Evolutionary conservation across 2,329 filamentous ascomycete species (phyloP).

Genomic region (Colletotrichum sansevieriae): DNA sequence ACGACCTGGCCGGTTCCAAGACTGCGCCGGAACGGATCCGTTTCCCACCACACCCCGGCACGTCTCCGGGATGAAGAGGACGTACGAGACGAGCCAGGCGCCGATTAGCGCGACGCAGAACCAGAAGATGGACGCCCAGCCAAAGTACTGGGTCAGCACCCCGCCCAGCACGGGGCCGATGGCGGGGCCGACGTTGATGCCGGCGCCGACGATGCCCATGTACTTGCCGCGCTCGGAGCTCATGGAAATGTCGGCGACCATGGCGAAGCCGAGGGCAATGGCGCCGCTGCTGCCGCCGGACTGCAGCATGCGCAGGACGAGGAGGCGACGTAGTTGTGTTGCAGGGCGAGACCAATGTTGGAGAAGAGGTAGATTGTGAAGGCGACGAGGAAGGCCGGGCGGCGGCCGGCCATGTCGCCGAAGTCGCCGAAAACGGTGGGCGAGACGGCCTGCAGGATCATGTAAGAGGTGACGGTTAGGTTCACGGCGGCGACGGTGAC

Average conservation of each 20-base stretch:
- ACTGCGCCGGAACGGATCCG: constrained; percentile 69
- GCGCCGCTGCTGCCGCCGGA: constrained; percentile 76
- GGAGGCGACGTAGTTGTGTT: constrained; percentile 69
- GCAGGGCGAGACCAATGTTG: constrained; percentile 71
- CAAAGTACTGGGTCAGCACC: constrained; percentile 71
- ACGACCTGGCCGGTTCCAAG: constrained; percentile 69
- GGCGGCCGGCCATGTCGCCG: constrained; percentile 70
- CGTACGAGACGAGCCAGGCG: constrained; percentile 65
- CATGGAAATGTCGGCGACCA: constrained; percentile 79
- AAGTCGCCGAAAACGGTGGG: constrained; percentile 73
- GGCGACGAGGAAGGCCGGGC: constrained; percentile 71
- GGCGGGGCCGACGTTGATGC: constrained; percentile 67
- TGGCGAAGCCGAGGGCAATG: constrained; percentile 77
- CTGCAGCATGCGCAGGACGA: constrained; percentile 73
- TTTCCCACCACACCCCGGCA: constrained; percentile 72
- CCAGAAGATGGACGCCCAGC: constrained; percentile 79
- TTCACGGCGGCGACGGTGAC: constrained; percentile 59
- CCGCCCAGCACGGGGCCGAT: constrained; percentile 74
- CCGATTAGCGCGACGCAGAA: constrained; percentile 70
- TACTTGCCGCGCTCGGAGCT: constrained; percentile 79
- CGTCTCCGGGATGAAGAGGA: constrained; percentile 70
- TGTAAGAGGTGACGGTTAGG: constrained; percentile 69
- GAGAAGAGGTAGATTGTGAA: constrained; percentile 69
- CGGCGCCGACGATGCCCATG: constrained; percentile 75
- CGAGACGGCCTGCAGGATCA: constrained; percentile 73